These are phyloP conservation scores for Naganishia onofrii DNA, from an alignment of 768 basidiomycete genomes.

Conservation along the genomic window DNA sequence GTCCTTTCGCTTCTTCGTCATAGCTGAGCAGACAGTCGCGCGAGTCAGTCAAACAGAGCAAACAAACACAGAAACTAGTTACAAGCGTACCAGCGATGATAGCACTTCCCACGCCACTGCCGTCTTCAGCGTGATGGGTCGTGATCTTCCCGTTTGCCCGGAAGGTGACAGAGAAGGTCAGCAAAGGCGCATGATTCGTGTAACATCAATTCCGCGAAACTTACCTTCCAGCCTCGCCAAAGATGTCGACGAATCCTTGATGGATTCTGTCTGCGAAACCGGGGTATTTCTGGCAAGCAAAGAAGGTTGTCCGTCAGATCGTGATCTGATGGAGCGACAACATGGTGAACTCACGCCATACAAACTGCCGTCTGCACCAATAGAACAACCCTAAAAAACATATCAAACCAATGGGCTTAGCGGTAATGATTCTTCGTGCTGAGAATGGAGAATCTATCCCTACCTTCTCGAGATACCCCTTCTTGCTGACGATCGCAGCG, in stretches of 20 bases:
- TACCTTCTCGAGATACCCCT: conserved; percentile 78
- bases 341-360: background rate
- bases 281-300: conserved; percentile 81
- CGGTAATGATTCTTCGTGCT: conserved; percentile 11
- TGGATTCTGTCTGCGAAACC: conserved; percentile 89
- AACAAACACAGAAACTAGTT: too few relatives aligned
- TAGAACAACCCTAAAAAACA: conserved; percentile 51
- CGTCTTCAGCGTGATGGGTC: conserved; percentile 82
- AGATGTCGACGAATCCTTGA: conserved; percentile 86
- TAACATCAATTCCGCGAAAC: conserved; percentile 44
- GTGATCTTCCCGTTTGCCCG: conserved; percentile 60
- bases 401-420: background rate
- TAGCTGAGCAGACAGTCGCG: conserved; percentile 56
- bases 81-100: conserved; percentile 74
- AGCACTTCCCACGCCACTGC: conserved; percentile 90
- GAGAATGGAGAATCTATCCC: conserved; percentile 56
- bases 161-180: background rate
- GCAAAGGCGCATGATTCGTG: background rate
- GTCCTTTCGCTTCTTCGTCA: conserved; percentile 80
- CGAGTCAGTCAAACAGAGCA: conserved; percentile 10
- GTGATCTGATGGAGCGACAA: background rate
- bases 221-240: conserved; percentile 90
- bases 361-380: conserved; percentile 85
- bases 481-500: conserved; percentile 91
- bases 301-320: background rate